Conservation (phyloP, 768 basidiomycete species). For the Rhizopogon roseolus region DNA sequence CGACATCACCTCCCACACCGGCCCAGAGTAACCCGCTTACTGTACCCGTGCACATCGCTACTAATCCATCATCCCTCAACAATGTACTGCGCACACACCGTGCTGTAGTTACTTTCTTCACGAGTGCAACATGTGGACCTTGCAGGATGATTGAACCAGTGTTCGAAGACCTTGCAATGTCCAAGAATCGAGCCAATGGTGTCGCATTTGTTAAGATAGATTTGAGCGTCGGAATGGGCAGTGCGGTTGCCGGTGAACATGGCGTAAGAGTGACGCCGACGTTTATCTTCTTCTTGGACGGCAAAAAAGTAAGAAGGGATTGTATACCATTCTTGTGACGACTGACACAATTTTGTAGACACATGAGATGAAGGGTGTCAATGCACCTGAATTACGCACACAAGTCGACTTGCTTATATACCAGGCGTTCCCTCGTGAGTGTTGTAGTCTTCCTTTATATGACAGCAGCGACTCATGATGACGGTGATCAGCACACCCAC, state of each 20-base stretch:
- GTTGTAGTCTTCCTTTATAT: not conserved
- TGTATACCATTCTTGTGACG: not conserved
- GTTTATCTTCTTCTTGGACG: conserved; percentile 83
- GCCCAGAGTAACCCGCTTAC: conserved; percentile 43
- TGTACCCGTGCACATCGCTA: conserved; percentile 64
- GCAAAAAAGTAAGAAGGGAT: conserved; percentile 50
- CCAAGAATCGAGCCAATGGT: conserved; percentile 44
- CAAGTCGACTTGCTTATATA: conserved; percentile 73
- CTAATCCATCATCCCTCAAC: conserved; percentile 70
- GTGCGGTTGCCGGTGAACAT: conserved; percentile 55
- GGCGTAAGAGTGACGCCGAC: conserved; percentile 79
- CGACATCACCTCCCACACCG: conserved; percentile 20
- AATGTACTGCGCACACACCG: conserved; percentile 59
- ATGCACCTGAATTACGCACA: conserved; percentile 62
- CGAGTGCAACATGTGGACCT: conserved; percentile 68
- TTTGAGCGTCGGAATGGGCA: conserved; percentile 62
- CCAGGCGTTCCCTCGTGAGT: conserved; percentile 77
- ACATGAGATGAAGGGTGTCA: conserved; percentile 67
- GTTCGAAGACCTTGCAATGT: conserved; percentile 73
- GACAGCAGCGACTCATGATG: not conserved
- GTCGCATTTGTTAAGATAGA: conserved; percentile 86
- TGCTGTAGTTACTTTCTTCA: conserved; percentile 80
- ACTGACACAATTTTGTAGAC: conserved; percentile 34
- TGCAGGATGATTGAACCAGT: conserved; percentile 81
- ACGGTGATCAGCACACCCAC: conserved; percentile 64